Conservation (phyloP, 768 basidiomycete species). For the Russula abietina region DNA sequence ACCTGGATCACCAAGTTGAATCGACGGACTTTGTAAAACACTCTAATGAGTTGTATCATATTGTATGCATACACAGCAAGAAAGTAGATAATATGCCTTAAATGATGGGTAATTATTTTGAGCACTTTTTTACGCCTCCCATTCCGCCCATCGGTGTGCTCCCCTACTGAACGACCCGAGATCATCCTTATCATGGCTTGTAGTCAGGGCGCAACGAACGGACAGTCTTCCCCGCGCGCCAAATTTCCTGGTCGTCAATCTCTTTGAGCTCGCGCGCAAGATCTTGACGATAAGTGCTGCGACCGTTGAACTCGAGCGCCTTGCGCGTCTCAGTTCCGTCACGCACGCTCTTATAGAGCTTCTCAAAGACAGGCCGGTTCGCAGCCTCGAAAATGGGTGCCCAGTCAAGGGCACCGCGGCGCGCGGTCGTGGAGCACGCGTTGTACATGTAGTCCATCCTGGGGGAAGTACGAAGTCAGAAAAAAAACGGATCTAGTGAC, state of each 20-base stretch:
- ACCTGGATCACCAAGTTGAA: neutral
- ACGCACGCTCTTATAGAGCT: constrained; percentile 89
- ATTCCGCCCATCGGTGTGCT: neutral
- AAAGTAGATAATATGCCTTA: constrained; percentile 1
- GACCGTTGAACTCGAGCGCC: constrained; percentile 92
- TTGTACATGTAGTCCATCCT: constrained; percentile 99
- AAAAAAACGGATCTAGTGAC: neutral
- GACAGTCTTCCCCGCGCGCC: constrained; percentile 94
- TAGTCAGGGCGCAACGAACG: constrained; percentile 83
- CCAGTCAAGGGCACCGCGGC: constrained; percentile 99
- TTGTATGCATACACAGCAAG: constrained; percentile 2
- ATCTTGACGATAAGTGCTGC: constrained; percentile 87
- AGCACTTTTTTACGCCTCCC: neutral
- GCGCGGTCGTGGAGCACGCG: constrained; percentile 98
- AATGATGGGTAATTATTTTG: constrained; percentile 6
- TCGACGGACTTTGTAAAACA: neutral
- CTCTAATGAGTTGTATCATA: neutral
- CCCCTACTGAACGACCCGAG: neutral
- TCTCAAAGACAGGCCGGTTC: constrained; percentile 90
- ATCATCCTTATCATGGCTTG: constrained; percentile 42
- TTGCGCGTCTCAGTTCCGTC: constrained; percentile 97
- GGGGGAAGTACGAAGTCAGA: constrained; percentile 6
- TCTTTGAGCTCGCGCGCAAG: constrained; percentile 87
- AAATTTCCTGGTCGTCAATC: constrained; percentile 98
- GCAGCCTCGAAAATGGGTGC: constrained; percentile 94